These are phyloP conservation scores for Sugiyamaella marilandica DNA, from an alignment of 805 yeast species.

Conservation along the genomic window DNA sequence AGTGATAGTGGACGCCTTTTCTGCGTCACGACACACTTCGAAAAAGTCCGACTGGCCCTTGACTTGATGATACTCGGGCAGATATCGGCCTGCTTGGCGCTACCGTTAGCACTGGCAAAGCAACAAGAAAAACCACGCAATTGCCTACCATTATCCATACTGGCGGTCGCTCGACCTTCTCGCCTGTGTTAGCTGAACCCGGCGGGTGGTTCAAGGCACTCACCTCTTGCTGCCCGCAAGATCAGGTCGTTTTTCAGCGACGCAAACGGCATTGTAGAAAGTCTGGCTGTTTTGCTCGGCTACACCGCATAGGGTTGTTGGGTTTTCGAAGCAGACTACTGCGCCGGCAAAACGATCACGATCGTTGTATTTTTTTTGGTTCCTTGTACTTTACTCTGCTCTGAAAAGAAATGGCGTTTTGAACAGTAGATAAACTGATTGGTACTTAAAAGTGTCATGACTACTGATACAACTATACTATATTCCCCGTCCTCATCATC, in stretches of 20 bases:
- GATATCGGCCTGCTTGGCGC: conserved; percentile 95
- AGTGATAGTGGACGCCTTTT: conserved; percentile 87
- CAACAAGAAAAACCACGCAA: neutral
- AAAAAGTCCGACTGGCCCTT: conserved; percentile 85
- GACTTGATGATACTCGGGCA: conserved; percentile 74
- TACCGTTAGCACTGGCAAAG: conserved; percentile 14
- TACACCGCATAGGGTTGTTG: too few relatives aligned
- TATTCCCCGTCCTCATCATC: too few relatives aligned
- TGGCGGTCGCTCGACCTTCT: conserved; percentile 92
- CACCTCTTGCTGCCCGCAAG: conserved; percentile 81
- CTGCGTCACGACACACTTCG: conserved; percentile 92
- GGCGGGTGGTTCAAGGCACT: neutral
- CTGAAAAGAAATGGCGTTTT: too few relatives aligned
- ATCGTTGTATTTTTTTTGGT: too few relatives aligned
- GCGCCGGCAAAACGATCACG: too few relatives aligned
- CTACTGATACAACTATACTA: too few relatives aligned
- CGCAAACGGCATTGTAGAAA: conserved; percentile 44
- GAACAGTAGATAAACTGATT: too few relatives aligned
- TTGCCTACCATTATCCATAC: conserved; percentile 82
- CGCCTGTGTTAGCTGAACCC: conserved; percentile 37
- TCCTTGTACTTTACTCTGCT: too few relatives aligned
- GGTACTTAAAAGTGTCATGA: too few relatives aligned
- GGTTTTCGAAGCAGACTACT: too few relatives aligned
- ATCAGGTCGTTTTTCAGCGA: conserved; percentile 84
- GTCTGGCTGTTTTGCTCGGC: neutral